Evolutionary conservation across 495 filamentous ascomycete genomes (phyloP), one percentile per base, ranked within the genome.

Genomic region (Aeminium ludgeri): DNA sequence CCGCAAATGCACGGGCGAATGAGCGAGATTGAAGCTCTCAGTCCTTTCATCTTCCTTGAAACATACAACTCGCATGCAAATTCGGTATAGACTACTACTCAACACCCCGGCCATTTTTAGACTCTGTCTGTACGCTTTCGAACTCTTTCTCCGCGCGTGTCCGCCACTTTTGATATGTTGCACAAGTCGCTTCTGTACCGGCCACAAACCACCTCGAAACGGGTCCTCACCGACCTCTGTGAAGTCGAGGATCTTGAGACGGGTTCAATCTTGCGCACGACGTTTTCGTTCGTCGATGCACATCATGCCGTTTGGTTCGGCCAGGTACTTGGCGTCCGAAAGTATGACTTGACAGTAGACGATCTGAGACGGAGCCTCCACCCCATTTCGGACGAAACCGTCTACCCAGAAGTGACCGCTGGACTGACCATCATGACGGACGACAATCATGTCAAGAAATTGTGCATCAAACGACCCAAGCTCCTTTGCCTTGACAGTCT

Each of bases 401-500:
- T 44, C 2, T 44, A 44, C 23, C 41, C 34, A 23, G 33, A 35
- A 35, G 16, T 44, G 34, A n/a, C 34, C 15, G 15, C 41, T 17
- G 34, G 33, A 8, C 25, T 38, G 34, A 38, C 41, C 11, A 29
- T 44, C 30, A 23, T 44, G 10, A 23, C 33, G 33, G 2, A 45
- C 35, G n/a, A 34, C 12, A 29, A 45, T 45, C 11, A 30, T 27
- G 20, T 38, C 34, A 45, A 45, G 34, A 7, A 16, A 8, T 20
- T 20, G 19, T 45, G 17, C 17, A 31, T 45, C 18, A 45, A 45
- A 39, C 42, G 42, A 13, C 34, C 42, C 35, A 45, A 45, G 29
- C 10, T 40, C 35, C 35, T 31, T 18, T 45, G 42, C 42, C 18
- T 30, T 38, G 34, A 45, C 35, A 35, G 39, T 20, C 18, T 27